Evolutionary conservation across 352 stramenopile species (phyloP).

Genomic region (Pythium rhizo-oryzae): DNA sequence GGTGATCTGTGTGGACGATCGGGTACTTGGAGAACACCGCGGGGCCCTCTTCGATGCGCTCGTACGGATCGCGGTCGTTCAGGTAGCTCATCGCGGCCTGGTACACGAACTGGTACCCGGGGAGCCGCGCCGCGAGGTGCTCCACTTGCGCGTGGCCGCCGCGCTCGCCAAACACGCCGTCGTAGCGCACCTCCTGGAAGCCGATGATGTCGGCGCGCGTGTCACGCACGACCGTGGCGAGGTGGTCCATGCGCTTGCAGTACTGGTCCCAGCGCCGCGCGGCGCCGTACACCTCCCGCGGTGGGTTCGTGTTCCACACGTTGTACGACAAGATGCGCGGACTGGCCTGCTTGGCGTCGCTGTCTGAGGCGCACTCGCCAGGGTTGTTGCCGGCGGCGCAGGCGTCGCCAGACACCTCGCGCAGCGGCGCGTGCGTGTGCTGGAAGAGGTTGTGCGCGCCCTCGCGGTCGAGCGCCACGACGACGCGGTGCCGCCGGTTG

Average conservation of each 20-base stretch:
- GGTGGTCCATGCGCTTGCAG: constrained; percentile 70
- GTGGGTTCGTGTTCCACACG: constrained; percentile 90
- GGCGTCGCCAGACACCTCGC: not conserved
- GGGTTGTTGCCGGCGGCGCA: not conserved
- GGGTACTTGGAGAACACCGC: constrained; percentile 82
- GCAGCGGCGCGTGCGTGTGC: constrained; percentile 54
- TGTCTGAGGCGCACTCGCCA: not conserved
- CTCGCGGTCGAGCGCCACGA: constrained; percentile 76
- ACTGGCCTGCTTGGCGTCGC: constrained; percentile 1
- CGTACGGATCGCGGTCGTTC: constrained; percentile 54
- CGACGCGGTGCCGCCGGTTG: constrained; percentile 55
- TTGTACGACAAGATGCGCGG: constrained; percentile 88
- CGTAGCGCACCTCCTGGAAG: constrained; percentile 89
- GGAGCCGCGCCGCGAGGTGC: constrained; percentile 64
- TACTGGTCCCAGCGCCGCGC: constrained; percentile 73
- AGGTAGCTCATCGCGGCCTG: constrained; percentile 88
- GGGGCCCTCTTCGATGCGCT: constrained; percentile 84
- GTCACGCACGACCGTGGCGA: constrained; percentile 56
- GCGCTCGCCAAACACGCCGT: constrained; percentile 65
- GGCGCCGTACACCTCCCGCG: constrained; percentile 61
- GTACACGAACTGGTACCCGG: constrained; percentile 84
- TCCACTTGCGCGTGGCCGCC: constrained; percentile 78
- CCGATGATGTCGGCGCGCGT: constrained; percentile 71
- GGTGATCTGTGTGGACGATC: constrained; percentile 80
- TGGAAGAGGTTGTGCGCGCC: constrained; percentile 70